These are phyloP conservation scores for Anthostomella pinea DNA, from an alignment of 2,329 filamentous ascomycete species.

Conservation along the genomic window DNA sequence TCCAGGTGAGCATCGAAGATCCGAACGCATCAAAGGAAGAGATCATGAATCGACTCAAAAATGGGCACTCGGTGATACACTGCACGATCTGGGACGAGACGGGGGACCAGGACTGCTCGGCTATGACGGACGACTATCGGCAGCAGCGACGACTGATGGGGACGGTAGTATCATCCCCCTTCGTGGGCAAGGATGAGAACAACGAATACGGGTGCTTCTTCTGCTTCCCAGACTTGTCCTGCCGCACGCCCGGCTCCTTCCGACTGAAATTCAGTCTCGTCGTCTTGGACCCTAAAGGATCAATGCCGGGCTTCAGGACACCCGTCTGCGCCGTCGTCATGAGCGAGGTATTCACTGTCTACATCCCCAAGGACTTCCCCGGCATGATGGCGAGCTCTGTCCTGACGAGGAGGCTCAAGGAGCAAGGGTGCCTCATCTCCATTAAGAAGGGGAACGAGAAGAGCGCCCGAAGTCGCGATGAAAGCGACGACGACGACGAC, in stretches of 20 bases:
- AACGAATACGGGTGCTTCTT: constrained; percentile 78
- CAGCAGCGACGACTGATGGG: constrained; percentile 78
- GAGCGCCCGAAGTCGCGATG: constrained; percentile 39
- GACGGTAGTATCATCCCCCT: constrained; percentile 72
- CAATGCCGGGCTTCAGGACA: constrained; percentile 50
- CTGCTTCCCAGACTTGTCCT: constrained; percentile 79
- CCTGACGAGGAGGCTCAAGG: constrained; percentile 70
- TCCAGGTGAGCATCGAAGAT: constrained; percentile 67
- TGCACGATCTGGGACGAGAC: constrained; percentile 73
- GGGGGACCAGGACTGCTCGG: constrained; percentile 65
- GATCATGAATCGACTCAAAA: constrained; percentile 47
- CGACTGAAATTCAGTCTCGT: constrained; percentile 72
- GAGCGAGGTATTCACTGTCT: constrained; percentile 74
- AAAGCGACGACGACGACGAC: constrained; percentile 46
- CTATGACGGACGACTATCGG: constrained; percentile 68
- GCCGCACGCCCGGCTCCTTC: constrained; percentile 73
- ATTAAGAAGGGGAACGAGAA: constrained; percentile 83
- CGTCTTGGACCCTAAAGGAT: constrained; percentile 60
- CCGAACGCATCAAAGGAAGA: constrained; percentile 54
- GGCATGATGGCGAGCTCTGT: constrained; percentile 77
- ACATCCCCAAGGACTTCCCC: constrained; percentile 81
- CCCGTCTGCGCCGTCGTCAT: constrained; percentile 52
- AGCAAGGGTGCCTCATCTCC: constrained; percentile 79
- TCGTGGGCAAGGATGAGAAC: constrained; percentile 71
- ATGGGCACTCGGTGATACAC: constrained; percentile 69